Conservation (phyloP, 2,329 filamentous ascomycete genomes). For the Cordyceps cateniannulata region DNA sequence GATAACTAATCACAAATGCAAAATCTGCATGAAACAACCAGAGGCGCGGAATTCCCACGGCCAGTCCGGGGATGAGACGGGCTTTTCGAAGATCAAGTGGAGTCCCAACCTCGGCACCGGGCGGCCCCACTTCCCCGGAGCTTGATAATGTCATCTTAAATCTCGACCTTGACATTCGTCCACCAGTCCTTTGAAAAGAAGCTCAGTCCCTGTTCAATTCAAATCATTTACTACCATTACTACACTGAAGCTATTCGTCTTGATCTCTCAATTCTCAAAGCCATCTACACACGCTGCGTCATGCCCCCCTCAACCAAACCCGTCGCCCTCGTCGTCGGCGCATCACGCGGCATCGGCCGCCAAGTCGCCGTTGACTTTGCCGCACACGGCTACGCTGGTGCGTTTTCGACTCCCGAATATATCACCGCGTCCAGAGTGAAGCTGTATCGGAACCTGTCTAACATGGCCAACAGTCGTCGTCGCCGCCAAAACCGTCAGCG, state of each 20-base stretch:
- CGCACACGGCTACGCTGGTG: constrained; percentile 63
- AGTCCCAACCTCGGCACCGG: constrained; percentile 8
- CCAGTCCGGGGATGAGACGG: not conserved
- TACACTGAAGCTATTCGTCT: too few species aligned
- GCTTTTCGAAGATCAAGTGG: not conserved
- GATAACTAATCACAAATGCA: too few species aligned
- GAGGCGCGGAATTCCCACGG: too few species aligned
- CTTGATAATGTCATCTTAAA: constrained; percentile 6
- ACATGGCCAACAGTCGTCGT: constrained; percentile 60
- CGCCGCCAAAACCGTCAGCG: constrained; percentile 67
- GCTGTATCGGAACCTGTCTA: not conserved
- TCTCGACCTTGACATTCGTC: not conserved
- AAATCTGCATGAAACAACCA: too few species aligned
- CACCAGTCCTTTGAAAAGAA: too few species aligned
- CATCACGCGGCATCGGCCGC: constrained; percentile 72
- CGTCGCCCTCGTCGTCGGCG: constrained; percentile 68
- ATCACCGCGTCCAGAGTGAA: not conserved
- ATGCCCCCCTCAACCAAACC: constrained; percentile 27
- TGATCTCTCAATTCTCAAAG: not conserved
- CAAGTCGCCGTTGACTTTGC: constrained; percentile 76
- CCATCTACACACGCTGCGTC: not conserved
- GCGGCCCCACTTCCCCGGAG: constrained; percentile 10
- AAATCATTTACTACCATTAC: too few species aligned
- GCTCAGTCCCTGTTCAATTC: too few species aligned
- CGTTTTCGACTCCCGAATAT: constrained; percentile 3